Evolutionary conservation across 768 basidiomycete species (phyloP), one percentile per base, ranked within the genome.

Genomic region (Mycena indigotica): DNA sequence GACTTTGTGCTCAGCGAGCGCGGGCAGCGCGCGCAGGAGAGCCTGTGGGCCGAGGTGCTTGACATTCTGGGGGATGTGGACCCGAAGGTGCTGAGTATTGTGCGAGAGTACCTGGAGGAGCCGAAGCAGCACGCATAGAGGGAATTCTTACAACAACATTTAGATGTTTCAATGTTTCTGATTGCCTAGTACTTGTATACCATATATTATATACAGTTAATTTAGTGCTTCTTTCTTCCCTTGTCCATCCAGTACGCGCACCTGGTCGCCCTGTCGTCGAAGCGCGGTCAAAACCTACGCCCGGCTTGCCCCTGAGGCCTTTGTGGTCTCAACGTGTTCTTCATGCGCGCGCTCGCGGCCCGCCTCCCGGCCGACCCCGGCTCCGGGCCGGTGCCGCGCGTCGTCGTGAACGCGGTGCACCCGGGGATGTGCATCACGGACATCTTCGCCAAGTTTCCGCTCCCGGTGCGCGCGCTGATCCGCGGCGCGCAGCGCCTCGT

Each of bases 391-490:
- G 5, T 21, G 5, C n/a, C 54, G 5, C 54, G 65, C 1, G 29
- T 68, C 2, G 41, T 62, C 15, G 56, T 65, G 26, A 57, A 52
- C 48, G 44, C 64, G 19, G 50, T 62, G 5, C 39, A 53, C 19
- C 67, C 68, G 15, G 68, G 68, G 3, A 62, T 65, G 39, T 66
- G 65, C 44, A 45, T 56, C 49, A 66, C 66, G 2, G 61, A 64
- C 23, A 13, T 44, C 41, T 15, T 15, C 41, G 15, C 8, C 6
- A 23, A 19, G 15, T 28, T 63, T 28, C 15, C 29, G 0, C 39
- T 39, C 0, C 0, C 57, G 3, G 4, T 16, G 4, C 44, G 41
- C 5, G 17, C 28, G 5, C 2, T 62, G 4, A 30, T 45, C 24
- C 17, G 17, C 13, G 10, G 57, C 32, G 54, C 62, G 41, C 45